These are phyloP conservation scores for Apiospora rasikravindrae DNA, from an alignment of 2,329 filamentous ascomycete genomes.

Conservation along the genomic window DNA sequence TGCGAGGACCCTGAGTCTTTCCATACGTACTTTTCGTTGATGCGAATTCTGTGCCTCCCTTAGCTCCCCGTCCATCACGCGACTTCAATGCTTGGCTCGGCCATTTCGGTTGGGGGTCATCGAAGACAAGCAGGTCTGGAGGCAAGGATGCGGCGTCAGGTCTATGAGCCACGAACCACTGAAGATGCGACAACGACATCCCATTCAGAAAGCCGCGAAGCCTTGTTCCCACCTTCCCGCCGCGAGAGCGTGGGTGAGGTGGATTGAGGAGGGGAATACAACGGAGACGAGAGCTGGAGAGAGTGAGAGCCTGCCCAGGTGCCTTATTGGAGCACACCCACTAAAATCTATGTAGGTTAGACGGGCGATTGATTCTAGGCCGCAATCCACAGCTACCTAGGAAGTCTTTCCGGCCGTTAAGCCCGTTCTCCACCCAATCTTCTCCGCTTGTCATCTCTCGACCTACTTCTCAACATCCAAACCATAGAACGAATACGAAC, in stretches of 20 bases:
- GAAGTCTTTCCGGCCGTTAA: background rate
- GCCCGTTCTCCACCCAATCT: constrained; percentile 2
- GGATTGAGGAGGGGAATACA: background rate
- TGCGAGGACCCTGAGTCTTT: background rate
- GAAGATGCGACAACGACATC: background rate
- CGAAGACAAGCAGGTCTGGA: background rate
- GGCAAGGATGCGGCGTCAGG: background rate
- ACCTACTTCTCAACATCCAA: background rate
- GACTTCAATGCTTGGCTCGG: background rate
- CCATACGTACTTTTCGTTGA: background rate
- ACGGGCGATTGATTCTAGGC: background rate
- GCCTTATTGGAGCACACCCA: background rate
- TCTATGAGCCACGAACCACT: background rate
- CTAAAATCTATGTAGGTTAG: background rate
- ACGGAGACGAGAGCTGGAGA: background rate
- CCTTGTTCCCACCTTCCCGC: background rate
- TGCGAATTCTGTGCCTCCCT: background rate
- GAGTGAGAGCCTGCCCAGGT: background rate
- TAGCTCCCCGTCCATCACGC: background rate
- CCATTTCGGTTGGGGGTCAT: background rate
- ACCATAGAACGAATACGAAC: background rate
- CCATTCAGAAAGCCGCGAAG: background rate
- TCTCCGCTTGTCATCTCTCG: background rate
- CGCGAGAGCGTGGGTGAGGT: background rate
- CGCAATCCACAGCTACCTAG: background rate